Conservation (phyloP, 225 moss, liverwort and hornwort genomes). For the Straminergon stramineum region DNA sequence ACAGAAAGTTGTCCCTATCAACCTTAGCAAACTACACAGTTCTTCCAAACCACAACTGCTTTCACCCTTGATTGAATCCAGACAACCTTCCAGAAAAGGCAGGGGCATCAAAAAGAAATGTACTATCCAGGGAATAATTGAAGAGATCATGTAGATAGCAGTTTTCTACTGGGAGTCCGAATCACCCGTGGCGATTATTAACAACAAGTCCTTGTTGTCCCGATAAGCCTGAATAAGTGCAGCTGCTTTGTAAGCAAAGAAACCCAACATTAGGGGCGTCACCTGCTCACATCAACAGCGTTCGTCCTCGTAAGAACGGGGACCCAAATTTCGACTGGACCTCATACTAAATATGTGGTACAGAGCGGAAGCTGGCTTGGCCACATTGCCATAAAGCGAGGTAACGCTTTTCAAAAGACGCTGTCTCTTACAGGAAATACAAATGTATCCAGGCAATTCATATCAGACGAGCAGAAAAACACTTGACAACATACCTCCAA, state of each 20-base stretch:
- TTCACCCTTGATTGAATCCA: neutral
- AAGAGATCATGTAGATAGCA: neutral
- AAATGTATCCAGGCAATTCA: neutral
- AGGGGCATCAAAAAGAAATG: neutral
- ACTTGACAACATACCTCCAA: conserved; percentile 27
- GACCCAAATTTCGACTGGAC: neutral
- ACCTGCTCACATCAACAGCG: conserved; percentile 44
- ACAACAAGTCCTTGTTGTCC: conserved; percentile 80
- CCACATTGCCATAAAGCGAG: neutral
- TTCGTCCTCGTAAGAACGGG: neutral
- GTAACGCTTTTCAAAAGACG: neutral
- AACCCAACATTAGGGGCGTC: conserved; percentile 78
- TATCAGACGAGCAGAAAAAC: neutral
- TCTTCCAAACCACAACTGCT: neutral
- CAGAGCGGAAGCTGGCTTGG: neutral
- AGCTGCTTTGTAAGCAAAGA: conserved; percentile 91
- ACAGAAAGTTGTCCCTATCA: neutral
- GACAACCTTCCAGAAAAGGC: neutral
- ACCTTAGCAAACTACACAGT: neutral
- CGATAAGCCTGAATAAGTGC: conserved; percentile 81
- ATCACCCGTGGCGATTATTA: conserved; percentile 34
- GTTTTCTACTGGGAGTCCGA: conserved; percentile 15
- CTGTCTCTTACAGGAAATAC: neutral
- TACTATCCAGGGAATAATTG: neutral
- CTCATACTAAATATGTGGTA: neutral